These are phyloP conservation scores for Fusarium xylarioides DNA, from an alignment of 2,329 filamentous ascomycete genomes.

Conservation along the genomic window DNA sequence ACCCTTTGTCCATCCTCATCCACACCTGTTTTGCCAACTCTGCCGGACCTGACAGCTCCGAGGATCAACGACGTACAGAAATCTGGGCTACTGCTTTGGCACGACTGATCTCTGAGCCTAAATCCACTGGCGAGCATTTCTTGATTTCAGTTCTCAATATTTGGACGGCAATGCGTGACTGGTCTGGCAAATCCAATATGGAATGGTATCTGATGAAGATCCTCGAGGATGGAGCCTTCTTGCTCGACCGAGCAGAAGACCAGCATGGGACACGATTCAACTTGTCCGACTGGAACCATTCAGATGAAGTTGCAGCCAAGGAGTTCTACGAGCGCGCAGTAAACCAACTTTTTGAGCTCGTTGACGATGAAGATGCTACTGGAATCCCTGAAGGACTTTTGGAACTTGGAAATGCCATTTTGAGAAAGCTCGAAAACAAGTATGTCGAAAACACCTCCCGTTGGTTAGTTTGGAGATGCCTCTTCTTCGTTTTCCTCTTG, in stretches of 20 bases:
- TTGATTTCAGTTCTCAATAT: constrained; percentile 86
- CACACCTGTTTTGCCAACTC: constrained; percentile 92
- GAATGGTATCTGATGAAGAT: constrained; percentile 96
- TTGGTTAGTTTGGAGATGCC: constrained; percentile 90
- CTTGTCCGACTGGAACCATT: constrained; percentile 75
- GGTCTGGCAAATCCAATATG: constrained; percentile 88
- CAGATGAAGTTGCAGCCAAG: constrained; percentile 83
- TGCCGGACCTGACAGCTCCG: constrained; percentile 80
- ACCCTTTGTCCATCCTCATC: constrained; percentile 84
- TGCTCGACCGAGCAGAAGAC: constrained; percentile 86
- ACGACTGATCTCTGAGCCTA: constrained; percentile 80
- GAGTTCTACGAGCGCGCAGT: constrained; percentile 89
- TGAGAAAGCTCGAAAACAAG: constrained; percentile 78
- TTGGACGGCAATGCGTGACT: constrained; percentile 87
- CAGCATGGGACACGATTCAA: constrained; percentile 77
- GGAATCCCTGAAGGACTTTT: constrained; percentile 88
- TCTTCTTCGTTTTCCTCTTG: constrained; percentile 87
- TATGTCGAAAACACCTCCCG: constrained; percentile 78
- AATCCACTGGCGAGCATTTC: constrained; percentile 80
- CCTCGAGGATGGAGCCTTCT: constrained; percentile 89
- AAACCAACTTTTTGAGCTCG: constrained; percentile 81
- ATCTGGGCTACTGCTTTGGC: constrained; percentile 91
- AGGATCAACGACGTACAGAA: constrained; percentile 81
- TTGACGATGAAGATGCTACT: constrained; percentile 84
- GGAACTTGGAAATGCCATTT: constrained; percentile 84